Evolutionary conservation across 805 yeast genomes (phyloP).

Genomic region (Ogataea dorogensis): DNA sequence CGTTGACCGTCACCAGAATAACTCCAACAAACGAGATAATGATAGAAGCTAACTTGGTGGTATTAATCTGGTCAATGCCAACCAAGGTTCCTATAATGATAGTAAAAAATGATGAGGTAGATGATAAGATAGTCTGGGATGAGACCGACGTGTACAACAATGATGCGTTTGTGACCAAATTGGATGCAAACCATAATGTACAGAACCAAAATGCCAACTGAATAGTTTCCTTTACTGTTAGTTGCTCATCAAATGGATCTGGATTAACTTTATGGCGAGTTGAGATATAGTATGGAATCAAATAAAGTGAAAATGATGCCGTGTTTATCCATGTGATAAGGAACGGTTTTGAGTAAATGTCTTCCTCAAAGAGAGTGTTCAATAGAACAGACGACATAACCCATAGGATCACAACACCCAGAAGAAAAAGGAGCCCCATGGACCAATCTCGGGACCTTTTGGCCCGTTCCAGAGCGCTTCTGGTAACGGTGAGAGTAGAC

Average conservation of each 20-base stretch:
- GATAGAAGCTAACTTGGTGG: slow-evolving; percentile 66
- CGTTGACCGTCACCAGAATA: slow-evolving; percentile 70
- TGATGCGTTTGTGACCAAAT: slow-evolving; percentile 84
- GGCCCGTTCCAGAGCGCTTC: slow-evolving; percentile 11
- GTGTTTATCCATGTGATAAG: slow-evolving; percentile 91
- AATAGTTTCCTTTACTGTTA: slow-evolving; percentile 63
- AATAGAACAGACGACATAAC: slow-evolving; percentile 85
- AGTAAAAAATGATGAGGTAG: slow-evolving; percentile 93
- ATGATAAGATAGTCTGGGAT: slow-evolving; percentile 87
- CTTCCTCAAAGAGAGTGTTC: slow-evolving; percentile 68
- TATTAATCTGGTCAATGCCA: slow-evolving; percentile 66
- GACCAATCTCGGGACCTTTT: slow-evolving; percentile 53
- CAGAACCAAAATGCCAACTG: slow-evolving; percentile 77
- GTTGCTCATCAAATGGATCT: slow-evolving; percentile 11
- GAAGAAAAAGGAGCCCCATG: slow-evolving; percentile 69
- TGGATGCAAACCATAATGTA: slow-evolving; percentile 86
- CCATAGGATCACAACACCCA: slow-evolving; percentile 83
- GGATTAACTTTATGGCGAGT: slow-evolving; percentile 7
- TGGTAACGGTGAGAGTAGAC: slow-evolving; percentile 8
- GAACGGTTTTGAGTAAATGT: slow-evolving; percentile 79
- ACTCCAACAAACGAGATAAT: slow-evolving; percentile 76
- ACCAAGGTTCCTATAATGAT: slow-evolving; percentile 73
- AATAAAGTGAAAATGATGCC: slow-evolving; percentile 74
- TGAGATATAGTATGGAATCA: slow-evolving; percentile 51
- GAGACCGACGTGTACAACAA: slow-evolving; percentile 89